phyloP scores from a whole-genome alignment of 192 early-diverging fungal species.

The Gamsiella multidivaricata region DNA sequence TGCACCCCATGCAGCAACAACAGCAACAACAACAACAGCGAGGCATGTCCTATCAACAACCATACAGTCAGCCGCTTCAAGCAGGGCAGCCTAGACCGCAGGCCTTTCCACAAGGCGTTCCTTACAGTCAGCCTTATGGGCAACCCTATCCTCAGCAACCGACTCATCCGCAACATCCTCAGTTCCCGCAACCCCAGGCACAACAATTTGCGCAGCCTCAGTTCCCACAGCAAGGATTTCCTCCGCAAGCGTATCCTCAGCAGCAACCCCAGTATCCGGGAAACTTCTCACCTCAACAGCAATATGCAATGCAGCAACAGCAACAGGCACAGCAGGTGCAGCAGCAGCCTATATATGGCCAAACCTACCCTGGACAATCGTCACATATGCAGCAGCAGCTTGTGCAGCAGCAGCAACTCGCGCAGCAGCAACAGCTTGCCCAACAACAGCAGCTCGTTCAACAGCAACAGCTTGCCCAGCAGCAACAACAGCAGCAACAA shows the following conservation, averaged over 20 bases:
- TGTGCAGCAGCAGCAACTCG: conserved; percentile 15
- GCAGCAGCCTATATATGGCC: conserved; percentile 9
- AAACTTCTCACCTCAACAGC: conserved; percentile 15
- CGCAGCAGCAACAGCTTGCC: conserved; percentile 16
- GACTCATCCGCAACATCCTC: conserved; percentile 23
- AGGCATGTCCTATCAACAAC: conserved; percentile 29
- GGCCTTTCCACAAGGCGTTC: conserved; percentile 11
- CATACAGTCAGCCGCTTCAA: conserved; percentile 27
- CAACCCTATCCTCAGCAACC: conserved; percentile 26
- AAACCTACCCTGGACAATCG: conserved; percentile 14
- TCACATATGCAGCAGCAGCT: conserved; percentile 25
- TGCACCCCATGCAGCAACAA: conserved; percentile 41
- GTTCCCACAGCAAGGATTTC: conserved; percentile 30
- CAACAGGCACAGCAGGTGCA: conserved; percentile 34
- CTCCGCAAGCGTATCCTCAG: conserved; percentile 41
- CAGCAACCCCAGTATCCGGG: conserved; percentile 29
- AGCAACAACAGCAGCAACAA: conserved; percentile 32
- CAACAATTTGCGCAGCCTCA: conserved; percentile 35
- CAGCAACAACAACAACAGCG: conserved; percentile 28
- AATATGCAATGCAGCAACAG: conserved; percentile 33
- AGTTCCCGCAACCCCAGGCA: conserved; percentile 27
- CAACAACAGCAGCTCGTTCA: conserved; percentile 32
- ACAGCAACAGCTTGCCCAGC: conserved; percentile 28
- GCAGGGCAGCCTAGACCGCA: conserved; percentile 31
- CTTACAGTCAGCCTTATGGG: conserved; percentile 11